Conservation (phyloP, 352 stramenopile genomes). For the Phytophthora pseudosyringae region DNA sequence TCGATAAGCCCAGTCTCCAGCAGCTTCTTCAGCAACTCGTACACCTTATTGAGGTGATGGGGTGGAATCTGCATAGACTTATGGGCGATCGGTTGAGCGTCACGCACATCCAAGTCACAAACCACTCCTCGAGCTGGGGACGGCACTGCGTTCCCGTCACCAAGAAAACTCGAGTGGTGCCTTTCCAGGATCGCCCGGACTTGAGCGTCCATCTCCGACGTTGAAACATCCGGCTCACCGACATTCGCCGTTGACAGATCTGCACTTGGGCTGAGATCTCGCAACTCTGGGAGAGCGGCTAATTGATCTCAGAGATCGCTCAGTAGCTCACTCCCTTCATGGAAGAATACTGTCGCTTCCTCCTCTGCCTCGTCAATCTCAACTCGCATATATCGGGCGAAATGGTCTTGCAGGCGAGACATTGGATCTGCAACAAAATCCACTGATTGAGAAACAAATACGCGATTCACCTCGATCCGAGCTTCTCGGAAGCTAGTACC, state of each 20-base stretch:
- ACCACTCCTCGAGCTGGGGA: constrained; percentile 1
- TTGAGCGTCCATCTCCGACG: not conserved
- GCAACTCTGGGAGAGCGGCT: not conserved
- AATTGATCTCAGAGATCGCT: constrained; percentile 5
- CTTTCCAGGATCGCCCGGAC: not conserved
- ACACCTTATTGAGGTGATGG: not conserved
- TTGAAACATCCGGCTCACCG: not conserved
- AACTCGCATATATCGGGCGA: not conserved
- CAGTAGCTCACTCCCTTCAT: constrained; percentile 14
- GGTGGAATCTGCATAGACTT: not conserved
- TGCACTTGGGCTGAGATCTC: not conserved
- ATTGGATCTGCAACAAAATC: not conserved
- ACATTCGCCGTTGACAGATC: not conserved
- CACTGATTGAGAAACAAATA: too few species aligned
- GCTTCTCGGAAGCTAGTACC: too few species aligned
- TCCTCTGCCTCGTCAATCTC: not conserved
- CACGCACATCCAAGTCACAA: constrained; percentile 5
- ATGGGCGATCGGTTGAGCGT: constrained; percentile 2
- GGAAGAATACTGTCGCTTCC: constrained; percentile 3
- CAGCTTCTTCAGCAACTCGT: constrained; percentile 7
- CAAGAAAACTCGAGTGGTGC: not conserved
- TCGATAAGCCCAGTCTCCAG: constrained; percentile 2
- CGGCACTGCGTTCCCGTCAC: constrained; percentile 1
- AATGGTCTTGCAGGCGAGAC: not conserved
- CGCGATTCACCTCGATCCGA: too few species aligned